A percentile compares a stretch with the other conserved stretches of the same genome.
These are phyloP conservation scores for Microdochium bolleyi DNA, from an alignment of 2,329 filamentous ascomycete species.

Conservation along the genomic window DNA sequence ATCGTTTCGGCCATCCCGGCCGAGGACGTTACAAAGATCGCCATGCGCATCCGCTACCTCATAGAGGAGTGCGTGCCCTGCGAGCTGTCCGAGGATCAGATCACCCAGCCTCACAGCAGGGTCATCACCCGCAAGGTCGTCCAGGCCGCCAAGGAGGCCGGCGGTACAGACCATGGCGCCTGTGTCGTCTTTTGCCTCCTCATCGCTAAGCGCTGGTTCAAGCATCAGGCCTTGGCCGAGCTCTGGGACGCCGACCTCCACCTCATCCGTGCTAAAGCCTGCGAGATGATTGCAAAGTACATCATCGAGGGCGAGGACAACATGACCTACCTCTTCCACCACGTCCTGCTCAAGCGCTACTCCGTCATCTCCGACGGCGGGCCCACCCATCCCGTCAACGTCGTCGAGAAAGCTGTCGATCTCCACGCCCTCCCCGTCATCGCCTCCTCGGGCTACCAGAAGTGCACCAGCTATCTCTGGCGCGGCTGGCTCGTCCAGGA, in stretches of 20 bases:
- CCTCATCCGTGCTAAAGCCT: slow-evolving; percentile 68
- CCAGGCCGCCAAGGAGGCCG: slow-evolving; percentile 68
- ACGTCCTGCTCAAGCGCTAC: slow-evolving; percentile 81
- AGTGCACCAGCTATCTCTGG: slow-evolving; percentile 91
- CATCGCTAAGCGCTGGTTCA: slow-evolving; percentile 66
- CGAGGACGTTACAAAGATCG: slow-evolving; percentile 78
- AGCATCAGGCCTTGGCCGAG: slow-evolving; percentile 68
- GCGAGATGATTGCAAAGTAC: slow-evolving; percentile 85
- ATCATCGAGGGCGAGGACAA: slow-evolving; percentile 85
- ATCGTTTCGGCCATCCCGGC: slow-evolving; percentile 63
- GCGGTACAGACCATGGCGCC: slow-evolving; percentile 61
- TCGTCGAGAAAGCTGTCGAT: slow-evolving; percentile 88
- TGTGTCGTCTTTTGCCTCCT: slow-evolving; percentile 83
- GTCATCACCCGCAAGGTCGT: slow-evolving; percentile 78
- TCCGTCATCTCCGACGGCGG: slow-evolving; percentile 67
- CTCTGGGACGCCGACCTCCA: slow-evolving; percentile 91
- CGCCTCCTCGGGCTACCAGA: slow-evolving; percentile 88
- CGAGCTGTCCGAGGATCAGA: slow-evolving; percentile 68
- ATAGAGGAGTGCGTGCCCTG: slow-evolving; percentile 86
- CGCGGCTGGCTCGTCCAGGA: slow-evolving; percentile 95
- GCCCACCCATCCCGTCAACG: slow-evolving; percentile 71
- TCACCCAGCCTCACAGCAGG: slow-evolving; percentile 75
- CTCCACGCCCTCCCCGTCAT: slow-evolving; percentile 84
- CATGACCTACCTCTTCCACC: slow-evolving; percentile 67
- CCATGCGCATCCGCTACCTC: slow-evolving; percentile 81